A percentile compares a stretch with the other conserved stretches of the same genome.
phyloP scores from a whole-genome alignment of 139 green algal species.

The Chlorella sp. region DNA sequence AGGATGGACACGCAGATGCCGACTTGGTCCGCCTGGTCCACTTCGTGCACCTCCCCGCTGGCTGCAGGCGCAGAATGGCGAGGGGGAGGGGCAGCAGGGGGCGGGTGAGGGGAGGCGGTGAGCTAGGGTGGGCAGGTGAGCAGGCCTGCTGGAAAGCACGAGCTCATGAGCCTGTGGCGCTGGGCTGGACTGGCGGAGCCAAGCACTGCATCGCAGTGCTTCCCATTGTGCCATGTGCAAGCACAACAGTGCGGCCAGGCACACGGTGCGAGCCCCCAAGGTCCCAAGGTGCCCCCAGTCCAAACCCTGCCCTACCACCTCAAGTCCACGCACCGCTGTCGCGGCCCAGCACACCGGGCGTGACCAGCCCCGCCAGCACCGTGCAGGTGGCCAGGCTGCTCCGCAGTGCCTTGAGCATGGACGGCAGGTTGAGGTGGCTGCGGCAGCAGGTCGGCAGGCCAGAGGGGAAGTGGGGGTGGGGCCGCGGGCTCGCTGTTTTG shows the following conservation, averaged over 20 bases:
- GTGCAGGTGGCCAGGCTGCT: neutral
- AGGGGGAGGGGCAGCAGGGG: neutral
- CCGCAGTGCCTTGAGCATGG: slow-evolving; percentile 21
- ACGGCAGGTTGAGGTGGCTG: slow-evolving; percentile 20
- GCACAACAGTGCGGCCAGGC: too few species aligned
- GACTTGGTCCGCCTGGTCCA: neutral
- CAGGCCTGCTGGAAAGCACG: too few species aligned
- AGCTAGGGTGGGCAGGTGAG: too few species aligned
- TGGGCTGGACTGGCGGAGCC: too few species aligned
- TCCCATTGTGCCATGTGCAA: too few species aligned
- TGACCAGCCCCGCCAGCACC: slow-evolving; percentile 1
- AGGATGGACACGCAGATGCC: slow-evolving; percentile 2
- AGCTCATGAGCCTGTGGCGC: too few species aligned
- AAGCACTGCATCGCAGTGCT: too few species aligned
- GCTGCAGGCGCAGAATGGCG: neutral
- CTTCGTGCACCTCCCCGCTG: neutral
- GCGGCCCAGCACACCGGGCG: slow-evolving; percentile 11
- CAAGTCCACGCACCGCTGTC: neutral
- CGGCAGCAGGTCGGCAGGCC: neutral
- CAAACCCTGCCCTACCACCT: neutral
- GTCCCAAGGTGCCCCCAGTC: too few species aligned
- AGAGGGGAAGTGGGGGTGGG: neutral
- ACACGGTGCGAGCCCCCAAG: too few species aligned
- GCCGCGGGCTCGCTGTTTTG: too few species aligned
- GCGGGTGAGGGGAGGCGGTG: too few species aligned